Base-by-base conservation (phyloP, 768 basidiomycete species). In the Mycena pura region DNA sequence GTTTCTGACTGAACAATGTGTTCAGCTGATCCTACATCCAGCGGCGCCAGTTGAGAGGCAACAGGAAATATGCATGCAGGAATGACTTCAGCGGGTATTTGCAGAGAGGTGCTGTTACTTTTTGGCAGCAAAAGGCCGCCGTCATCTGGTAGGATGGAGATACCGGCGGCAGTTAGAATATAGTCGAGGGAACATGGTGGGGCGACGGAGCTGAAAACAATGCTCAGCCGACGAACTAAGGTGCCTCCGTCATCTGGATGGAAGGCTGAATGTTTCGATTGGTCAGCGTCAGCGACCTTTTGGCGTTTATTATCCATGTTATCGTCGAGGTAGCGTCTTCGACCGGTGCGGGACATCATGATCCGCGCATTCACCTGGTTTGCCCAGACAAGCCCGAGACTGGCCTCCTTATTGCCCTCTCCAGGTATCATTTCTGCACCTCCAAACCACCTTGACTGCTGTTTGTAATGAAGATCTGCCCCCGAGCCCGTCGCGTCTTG, bases 301-400 rank as follows among this genome's bases (percentile, higher is more conserved):
- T 62, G 52, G 62, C 76, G 69, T 77, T 78, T 70, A 57, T 19
- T 31, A 41, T 74, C 76, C 28, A 47, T 25, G 24, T 58, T 63
- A 38, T 78, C 78, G 54, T 79, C 74, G 25, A 90, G 70, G 58
- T 86, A 80, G 44, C 86, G 81, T 57, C 89, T 81, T 60, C 93
- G 80, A 10, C 84, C 84, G 0, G 95, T 95, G 28, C 93, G 84
- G 41, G 83, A 85, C 50, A 97, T 82, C 82, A 96, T 88, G 44
- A 98, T 83, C 22, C 96, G 85, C 5, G 82, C 83, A 66, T 96
- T 96, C 57, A 99, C 81, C 68, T 93, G 90, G 73, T 96, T 98
- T 15, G 96, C 91, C 96, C 96, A 99, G 9, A 87, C 88, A 49
- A 97, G 86, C 3, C 96, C 96, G 2, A 99, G 78, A 36, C 84